phyloP scores from a whole-genome alignment of 192 early-diverging fungal genomes.

The Lobulomyces angularis region DNA sequence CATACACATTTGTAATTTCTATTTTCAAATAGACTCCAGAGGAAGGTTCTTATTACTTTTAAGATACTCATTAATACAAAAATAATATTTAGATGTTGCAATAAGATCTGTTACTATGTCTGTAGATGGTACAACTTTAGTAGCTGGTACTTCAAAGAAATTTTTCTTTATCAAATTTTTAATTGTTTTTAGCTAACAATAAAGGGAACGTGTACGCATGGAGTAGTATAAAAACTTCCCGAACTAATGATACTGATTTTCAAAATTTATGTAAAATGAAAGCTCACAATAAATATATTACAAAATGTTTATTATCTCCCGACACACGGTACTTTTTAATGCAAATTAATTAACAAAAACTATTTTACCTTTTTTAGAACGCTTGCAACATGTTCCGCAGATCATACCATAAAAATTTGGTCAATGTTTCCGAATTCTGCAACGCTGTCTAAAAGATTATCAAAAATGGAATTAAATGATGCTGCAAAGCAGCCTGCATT shows the following conservation, averaged over 20 bases:
- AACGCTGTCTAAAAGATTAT: too few species aligned
- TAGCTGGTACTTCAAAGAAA: constrained; percentile 55
- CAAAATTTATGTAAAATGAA: constrained; percentile 56
- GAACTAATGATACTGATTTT: constrained; percentile 38
- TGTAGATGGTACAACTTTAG: constrained; percentile 63
- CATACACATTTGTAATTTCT: not conserved
- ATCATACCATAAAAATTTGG: constrained; percentile 80
- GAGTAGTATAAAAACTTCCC: too few species aligned
- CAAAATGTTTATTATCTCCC: constrained; percentile 67
- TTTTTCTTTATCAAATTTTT: not conserved
- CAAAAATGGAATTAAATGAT: not conserved
- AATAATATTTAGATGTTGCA: constrained; percentile 62
- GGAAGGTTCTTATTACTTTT: not conserved
- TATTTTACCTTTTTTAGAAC: constrained; percentile 20
- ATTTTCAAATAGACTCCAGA: constrained; percentile 2
- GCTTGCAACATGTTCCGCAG: constrained; percentile 76
- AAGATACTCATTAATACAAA: not conserved
- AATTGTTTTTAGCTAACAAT: too few species aligned
- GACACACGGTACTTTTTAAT: constrained; percentile 50
- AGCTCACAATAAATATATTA: constrained; percentile 74
- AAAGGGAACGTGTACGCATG: too few species aligned
- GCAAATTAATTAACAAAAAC: not conserved
- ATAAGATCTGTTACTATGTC: constrained; percentile 72
- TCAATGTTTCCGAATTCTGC: constrained; percentile 23
- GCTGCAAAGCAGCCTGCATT: too few species aligned